Evolutionary conservation across 352 stramenopile genomes (phyloP).

Genomic region (Sclerospora graminicola): DNA sequence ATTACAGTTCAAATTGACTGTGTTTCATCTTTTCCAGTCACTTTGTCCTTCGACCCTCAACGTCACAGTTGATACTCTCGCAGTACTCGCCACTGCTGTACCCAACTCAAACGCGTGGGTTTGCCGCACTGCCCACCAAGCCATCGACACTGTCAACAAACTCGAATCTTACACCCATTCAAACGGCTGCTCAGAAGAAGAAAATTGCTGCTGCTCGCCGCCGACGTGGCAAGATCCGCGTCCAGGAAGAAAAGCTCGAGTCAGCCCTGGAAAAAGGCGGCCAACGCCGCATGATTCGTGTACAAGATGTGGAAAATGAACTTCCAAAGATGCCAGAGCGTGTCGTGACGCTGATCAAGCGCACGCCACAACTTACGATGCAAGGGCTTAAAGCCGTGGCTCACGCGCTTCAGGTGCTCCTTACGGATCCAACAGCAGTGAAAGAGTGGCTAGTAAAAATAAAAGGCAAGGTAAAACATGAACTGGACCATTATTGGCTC

Average conservation of each 20-base stretch:
- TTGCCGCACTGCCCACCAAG: slow-evolving; percentile 35
- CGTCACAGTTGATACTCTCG: slow-evolving; percentile 8
- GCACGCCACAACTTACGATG: slow-evolving; percentile 48
- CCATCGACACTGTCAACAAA: slow-evolving; percentile 2
- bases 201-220: slow-evolving; percentile 60
- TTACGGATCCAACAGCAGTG: slow-evolving; percentile 50
- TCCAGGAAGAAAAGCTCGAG: slow-evolving; percentile 71
- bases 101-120: slow-evolving; percentile 24
- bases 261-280: slow-evolving; percentile 68
- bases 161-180: slow-evolving; percentile 12
- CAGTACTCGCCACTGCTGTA: slow-evolving; percentile 15
- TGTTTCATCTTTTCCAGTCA: slow-evolving; percentile 14
- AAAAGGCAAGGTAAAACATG: slow-evolving; percentile 82
- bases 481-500: slow-evolving; percentile 95
- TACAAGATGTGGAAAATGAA: slow-evolving; percentile 69
- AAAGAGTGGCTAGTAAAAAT: slow-evolving; percentile 49
- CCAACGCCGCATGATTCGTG: slow-evolving; percentile 65
- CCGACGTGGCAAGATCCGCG: slow-evolving; percentile 70
- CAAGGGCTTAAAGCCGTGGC: slow-evolving; percentile 43
- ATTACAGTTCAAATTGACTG: too few relatives aligned
- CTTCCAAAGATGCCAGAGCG: slow-evolving; percentile 65
- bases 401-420: slow-evolving; percentile 45
- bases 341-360: slow-evolving; percentile 57
- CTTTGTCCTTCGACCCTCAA: neutral
- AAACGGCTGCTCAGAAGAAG: slow-evolving; percentile 64